Evolutionary conservation across 805 yeast genomes (phyloP), one percentile per base, ranked within the genome.

Genomic region (Pichia ethanolica): DNA sequence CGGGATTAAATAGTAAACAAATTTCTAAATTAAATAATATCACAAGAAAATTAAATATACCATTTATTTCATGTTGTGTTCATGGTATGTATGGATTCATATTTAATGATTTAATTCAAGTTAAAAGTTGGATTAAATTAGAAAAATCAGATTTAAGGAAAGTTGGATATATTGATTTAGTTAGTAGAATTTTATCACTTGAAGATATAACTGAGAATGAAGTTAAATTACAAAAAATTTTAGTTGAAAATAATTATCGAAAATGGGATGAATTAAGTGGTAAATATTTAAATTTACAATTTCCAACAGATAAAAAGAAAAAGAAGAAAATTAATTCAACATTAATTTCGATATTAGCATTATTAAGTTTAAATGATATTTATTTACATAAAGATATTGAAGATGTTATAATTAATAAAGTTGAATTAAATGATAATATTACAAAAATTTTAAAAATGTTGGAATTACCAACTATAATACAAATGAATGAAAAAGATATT

Each of bases 61-160:
- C 96, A 4, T 71, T 93, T 33, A 89, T 86, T 62, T 73, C 78
- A 13, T 69, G 86, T 1, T 83, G 82, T 0, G 61, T 81, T 3
- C 84, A 84, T 63, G 99, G 99, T 0, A 69, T 90, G 61, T 89
- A 77, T 63, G 96, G 96, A 1, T 86, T 79, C 59, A 75, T 88
- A 1, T 83, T 90, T 61, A 80, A 81, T 4, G 99, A 93, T 65
- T 71, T 91, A 52, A 77, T 88, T 10, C 63, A 71, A 43, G 89
- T 87, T 65, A 71, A 72, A 34, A 73, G 87, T 3, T 68, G 66
- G 4, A 74, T 77, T 43, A 81, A 78, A 38, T 75, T 73, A 48
- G 77, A 76, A 42, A 74, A 70, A 49, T 76, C 79, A 39, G 67
- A 71, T 26, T 61, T 69, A n/a, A 76, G 85, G 11, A 67, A 70